Conservation (phyloP, 176 grass and related monocot species). For the Neostapfia colusana region DNA sequence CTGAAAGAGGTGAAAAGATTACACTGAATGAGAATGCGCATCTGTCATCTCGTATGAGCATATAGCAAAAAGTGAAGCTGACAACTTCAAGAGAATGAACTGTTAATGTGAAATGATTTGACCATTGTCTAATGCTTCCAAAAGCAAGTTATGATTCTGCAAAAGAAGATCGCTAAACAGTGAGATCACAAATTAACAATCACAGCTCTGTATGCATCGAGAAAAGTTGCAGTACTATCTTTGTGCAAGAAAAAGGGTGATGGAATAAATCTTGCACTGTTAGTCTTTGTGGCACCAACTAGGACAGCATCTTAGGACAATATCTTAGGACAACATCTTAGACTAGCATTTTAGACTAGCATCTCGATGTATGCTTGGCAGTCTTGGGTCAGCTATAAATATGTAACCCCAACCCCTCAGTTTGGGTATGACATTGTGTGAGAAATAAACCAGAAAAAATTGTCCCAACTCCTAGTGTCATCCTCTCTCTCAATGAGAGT, state of each 20-base stretch:
- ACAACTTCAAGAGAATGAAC: background rate
- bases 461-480: too few relatives aligned
- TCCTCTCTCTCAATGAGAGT: too few relatives aligned
- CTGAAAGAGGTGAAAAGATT: slow-evolving; percentile 38
- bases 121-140: slow-evolving; percentile 1
- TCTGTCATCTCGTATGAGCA: background rate
- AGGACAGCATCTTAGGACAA: too few relatives aligned
- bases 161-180: slow-evolving; percentile 16
- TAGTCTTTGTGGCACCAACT: too few relatives aligned
- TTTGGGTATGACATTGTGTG: too few relatives aligned
- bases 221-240: slow-evolving; percentile 17
- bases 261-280: too few relatives aligned
- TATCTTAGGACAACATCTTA: too few relatives aligned
- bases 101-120: slow-evolving; percentile 4
- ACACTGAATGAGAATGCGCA: slow-evolving; percentile 5
- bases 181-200: background rate
- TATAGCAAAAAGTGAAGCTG: background rate
- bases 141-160: slow-evolving; percentile 27
- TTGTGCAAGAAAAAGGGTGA: slow-evolving; percentile 21
- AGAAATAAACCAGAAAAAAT: too few relatives aligned
- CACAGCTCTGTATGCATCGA: slow-evolving; percentile 19
- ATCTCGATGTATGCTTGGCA: too few relatives aligned
- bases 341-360: too few relatives aligned
- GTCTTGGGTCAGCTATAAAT: too few relatives aligned
- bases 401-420: too few relatives aligned